phyloP scores from a whole-genome alignment of 768 basidiomycete species.

The Phaeotremella skinneri region DNA sequence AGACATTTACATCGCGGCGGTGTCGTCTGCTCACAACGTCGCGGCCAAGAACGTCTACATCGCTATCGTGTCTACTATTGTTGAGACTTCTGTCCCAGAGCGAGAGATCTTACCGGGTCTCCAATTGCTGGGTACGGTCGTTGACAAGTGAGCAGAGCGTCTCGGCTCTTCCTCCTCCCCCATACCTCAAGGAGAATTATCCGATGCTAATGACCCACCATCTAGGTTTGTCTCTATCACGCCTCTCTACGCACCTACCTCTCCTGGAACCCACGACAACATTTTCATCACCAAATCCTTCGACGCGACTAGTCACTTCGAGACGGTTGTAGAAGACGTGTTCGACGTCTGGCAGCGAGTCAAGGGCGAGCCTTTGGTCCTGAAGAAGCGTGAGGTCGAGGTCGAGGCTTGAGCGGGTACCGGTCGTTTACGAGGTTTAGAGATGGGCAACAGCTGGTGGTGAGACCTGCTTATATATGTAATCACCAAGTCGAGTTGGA shows the following conservation, averaged over 20 bases:
- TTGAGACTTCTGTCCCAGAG: conserved; percentile 90
- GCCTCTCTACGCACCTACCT: conserved; percentile 83
- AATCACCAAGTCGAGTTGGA: no score
- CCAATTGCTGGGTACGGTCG: conserved; percentile 82
- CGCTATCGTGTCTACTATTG: conserved; percentile 97
- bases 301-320: conserved; percentile 98
- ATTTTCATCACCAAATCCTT: conserved; percentile 97
- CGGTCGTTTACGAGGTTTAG: no score
- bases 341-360: conserved; percentile 93
- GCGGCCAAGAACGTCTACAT: conserved; percentile 93
- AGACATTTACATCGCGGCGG: conserved; percentile 99
- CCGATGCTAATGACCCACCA: conserved; percentile 7
- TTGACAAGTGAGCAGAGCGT: conserved; percentile 95
- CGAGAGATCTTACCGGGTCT: conserved; percentile 89
- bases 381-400: conserved; percentile 50
- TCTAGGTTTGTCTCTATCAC: conserved; percentile 83
- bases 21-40: conserved; percentile 95
- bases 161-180: conserved; percentile 14
- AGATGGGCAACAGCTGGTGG: no score
- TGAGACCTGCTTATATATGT: no score
- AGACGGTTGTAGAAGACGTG: conserved; percentile 96
- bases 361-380: conserved; percentile 50
- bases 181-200: not conserved
- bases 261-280: conserved; percentile 75
- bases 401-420: conserved; percentile 45